Evolutionary conservation across 2,329 filamentous ascomycete species (phyloP).

Genomic region (Chaetothyriales sp.): DNA sequence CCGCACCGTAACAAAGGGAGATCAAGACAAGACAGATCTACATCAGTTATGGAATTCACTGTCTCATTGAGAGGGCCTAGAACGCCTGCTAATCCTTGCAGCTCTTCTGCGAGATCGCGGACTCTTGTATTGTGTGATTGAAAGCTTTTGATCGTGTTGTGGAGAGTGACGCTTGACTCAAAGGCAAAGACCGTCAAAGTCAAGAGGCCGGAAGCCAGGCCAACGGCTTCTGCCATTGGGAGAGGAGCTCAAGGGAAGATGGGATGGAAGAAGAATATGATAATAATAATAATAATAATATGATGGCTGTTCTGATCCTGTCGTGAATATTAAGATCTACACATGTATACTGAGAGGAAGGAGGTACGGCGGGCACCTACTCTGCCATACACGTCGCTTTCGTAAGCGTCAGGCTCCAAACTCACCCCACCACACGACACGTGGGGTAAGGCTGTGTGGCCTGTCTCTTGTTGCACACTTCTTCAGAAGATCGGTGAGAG

Average conservation of each 20-base stretch:
- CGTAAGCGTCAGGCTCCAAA: no score
- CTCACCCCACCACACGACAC: no score
- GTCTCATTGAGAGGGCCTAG: constrained; percentile 22
- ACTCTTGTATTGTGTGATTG: constrained; percentile 25
- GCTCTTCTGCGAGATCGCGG: constrained; percentile 28
- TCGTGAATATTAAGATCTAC: neutral
- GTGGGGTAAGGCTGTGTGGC: no score
- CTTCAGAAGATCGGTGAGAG: no score
- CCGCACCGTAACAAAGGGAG: constrained; percentile 29
- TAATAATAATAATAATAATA: no score
- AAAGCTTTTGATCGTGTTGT: constrained; percentile 26
- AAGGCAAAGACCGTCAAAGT: constrained; percentile 27
- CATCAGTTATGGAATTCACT: constrained; percentile 17
- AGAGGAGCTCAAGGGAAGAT: neutral
- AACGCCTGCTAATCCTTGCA: constrained; percentile 26
- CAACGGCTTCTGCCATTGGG: constrained; percentile 26
- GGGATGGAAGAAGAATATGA: no score
- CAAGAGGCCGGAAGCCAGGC: constrained; percentile 26
- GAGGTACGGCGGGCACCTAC: no score
- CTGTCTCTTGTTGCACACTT: no score
- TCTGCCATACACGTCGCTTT: no score
- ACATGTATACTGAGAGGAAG: no score
- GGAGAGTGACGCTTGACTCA: constrained; percentile 25
- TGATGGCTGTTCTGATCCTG: neutral
- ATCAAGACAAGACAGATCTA: constrained; percentile 21